Base-by-base conservation (phyloP, 768 basidiomycete species). In the Amanita muscaria region DNA sequence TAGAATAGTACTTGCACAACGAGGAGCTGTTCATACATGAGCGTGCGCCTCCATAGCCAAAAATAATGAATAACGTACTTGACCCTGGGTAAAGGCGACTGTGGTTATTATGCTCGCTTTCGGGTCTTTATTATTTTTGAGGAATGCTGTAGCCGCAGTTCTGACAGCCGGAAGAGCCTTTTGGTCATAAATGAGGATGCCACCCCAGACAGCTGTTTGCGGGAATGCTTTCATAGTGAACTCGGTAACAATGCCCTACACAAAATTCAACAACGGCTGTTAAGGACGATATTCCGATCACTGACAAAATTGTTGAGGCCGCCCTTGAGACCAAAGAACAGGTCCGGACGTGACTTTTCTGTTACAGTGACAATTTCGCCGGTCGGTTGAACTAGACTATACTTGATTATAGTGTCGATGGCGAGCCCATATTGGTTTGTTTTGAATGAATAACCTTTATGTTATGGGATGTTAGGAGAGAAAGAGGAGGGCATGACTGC, bases 1-100 rank as follows among this genome's bases (percentile, higher is more conserved):
- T 83, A 82, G 58, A 83, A 83, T 18, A 83, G 41, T 3, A 76
- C 42, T 6, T 61, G 53, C 2, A 55, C 55, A 5, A 66, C 54
- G 10, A 46, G 4, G 10, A 39, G 14, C 21, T 39, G 19, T 29
- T 29, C 27, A 29, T 6, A 29, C 6, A 12, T 29, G 7, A 29
- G 12, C 12, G 7, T 12, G n/a, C n/a, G n/a, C n/a, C n/a, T n/a
- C n/a, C n/a, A n/a, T n/a, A n/a, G n/a, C n/a, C n/a, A n/a, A n/a
- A n/a, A n/a, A n/a, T n/a, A n/a, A n/a, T n/a, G 27, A 29, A 12
- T 6, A 29, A 29, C 27, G 12, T 12, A 29, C 27, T 12, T 29
- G 6, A 6, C 27, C 27, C 7, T 12, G 7, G 6, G 27, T 6
- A 29, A 29, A 29, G 27, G 6, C 12, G 27, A 29, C 19, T 8